phyloP scores from a whole-genome alignment of 176 grass and related monocot genomes.

The Cenchrus americanus region DNA sequence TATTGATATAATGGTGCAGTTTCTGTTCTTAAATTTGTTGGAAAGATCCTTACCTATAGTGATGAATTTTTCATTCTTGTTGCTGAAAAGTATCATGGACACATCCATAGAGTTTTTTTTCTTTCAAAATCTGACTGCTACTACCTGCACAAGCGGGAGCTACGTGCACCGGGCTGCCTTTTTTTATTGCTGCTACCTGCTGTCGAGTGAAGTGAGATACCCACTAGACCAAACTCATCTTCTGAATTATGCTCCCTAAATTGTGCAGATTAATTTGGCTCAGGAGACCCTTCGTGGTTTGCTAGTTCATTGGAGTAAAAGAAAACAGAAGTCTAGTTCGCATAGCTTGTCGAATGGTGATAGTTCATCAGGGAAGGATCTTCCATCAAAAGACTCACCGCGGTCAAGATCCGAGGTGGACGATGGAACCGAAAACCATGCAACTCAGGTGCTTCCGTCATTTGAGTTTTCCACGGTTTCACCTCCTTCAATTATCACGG shows the following conservation, averaged over 20 bases:
- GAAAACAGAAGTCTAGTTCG: conserved; percentile 63
- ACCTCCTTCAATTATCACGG: conserved; percentile 87
- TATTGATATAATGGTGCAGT: background rate
- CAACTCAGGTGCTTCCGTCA: conserved; percentile 54
- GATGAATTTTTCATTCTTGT: background rate
- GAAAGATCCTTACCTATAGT: conserved; percentile 16
- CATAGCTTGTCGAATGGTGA: conserved; percentile 72
- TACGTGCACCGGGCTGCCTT: too few species aligned
- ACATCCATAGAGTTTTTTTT: conserved; percentile 4
- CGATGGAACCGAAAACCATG: conserved; percentile 61
- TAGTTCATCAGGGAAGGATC: conserved; percentile 61
- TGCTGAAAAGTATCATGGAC: conserved; percentile 26
- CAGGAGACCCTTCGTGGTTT: conserved; percentile 92
- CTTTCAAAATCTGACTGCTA: conserved; percentile 14
- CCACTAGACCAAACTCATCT: background rate
- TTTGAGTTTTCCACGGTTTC: conserved; percentile 86
- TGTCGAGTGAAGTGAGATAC: conserved; percentile 11
- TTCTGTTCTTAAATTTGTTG: conserved; percentile 8
- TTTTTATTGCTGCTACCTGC: background rate
- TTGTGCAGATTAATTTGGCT: conserved; percentile 89
- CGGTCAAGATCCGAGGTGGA: conserved; percentile 75
- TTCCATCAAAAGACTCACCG: conserved; percentile 54
- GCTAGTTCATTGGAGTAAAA: conserved; percentile 77
- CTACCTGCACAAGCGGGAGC: too few species aligned
- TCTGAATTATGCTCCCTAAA: conserved; percentile 34